These are phyloP conservation scores for Aspergillus biplanus DNA, from an alignment of 495 filamentous ascomycete genomes.

Conservation along the genomic window DNA sequence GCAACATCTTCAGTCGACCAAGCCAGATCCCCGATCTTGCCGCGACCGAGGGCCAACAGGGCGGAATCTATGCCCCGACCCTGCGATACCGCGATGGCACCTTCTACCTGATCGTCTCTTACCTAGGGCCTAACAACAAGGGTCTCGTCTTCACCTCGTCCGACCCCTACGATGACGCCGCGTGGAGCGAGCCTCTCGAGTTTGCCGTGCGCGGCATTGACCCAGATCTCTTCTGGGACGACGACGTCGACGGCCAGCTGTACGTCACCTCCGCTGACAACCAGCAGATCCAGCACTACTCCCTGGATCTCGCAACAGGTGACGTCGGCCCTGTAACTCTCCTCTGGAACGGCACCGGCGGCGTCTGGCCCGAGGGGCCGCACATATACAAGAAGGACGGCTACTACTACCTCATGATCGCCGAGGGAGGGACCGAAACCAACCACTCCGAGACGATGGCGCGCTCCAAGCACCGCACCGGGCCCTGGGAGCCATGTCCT, in stretches of 20 bases:
- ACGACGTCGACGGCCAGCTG: slow-evolving; percentile 22
- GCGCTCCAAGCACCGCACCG: slow-evolving; percentile 51
- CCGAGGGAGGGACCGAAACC: slow-evolving; percentile 62
- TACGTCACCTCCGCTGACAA: slow-evolving; percentile 29
- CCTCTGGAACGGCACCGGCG: slow-evolving; percentile 57
- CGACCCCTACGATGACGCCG: slow-evolving; percentile 22
- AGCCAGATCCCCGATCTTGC: slow-evolving; percentile 23
- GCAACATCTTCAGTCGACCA: slow-evolving; percentile 25
- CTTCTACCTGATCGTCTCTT: slow-evolving; percentile 26
- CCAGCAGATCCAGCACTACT: slow-evolving; percentile 31
- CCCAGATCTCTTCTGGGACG: slow-evolving; percentile 34
- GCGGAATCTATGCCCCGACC: slow-evolving; percentile 31
- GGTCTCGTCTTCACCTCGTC: slow-evolving; percentile 27
- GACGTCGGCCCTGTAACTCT: slow-evolving; percentile 32
- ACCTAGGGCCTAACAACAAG: slow-evolving; percentile 5
- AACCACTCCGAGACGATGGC: slow-evolving; percentile 59
- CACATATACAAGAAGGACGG: slow-evolving; percentile 64
- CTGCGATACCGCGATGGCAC: slow-evolving; percentile 29
- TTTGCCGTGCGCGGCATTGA: slow-evolving; percentile 14
- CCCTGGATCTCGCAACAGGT: slow-evolving; percentile 51
- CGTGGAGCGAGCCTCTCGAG: slow-evolving; percentile 29
- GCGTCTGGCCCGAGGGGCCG: slow-evolving; percentile 57
- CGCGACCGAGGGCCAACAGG: slow-evolving; percentile 21
- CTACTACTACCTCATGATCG: slow-evolving; percentile 66
- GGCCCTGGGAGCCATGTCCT: slow-evolving; percentile 57